Evolutionary conservation across 352 stramenopile species (phyloP), one percentile per base, ranked within the genome.

Genomic region (Phytopythium mirpurense): DNA sequence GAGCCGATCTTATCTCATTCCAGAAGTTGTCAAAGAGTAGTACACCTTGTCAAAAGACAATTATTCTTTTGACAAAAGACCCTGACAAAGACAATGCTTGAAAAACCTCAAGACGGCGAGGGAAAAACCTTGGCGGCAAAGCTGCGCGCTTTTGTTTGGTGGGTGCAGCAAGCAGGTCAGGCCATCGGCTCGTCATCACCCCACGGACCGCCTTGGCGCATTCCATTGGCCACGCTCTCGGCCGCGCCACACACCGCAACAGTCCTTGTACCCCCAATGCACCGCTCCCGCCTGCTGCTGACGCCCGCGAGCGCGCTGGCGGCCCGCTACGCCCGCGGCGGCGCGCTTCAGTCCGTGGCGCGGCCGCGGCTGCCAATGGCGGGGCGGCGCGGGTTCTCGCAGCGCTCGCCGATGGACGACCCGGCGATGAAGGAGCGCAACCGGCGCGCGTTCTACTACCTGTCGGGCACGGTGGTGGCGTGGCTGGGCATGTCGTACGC

Each of bases 401-500:
- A 74, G 59, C 72, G 60, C 23, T 34, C n/a, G 70, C 67, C 23
- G 65, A 84, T 47, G 63, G 83, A 48, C 43, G 69, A 27, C 67
- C 70, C 72, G 27, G 66, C 54, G 48, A 76, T 93, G 29, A 73
- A 93, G 34, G 90, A 96, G 62, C 77, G 84, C 55, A 98, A 98
- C 65, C 66, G 85, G 6, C 89, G 90, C 47, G 74, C 94, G 35
- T 74, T 97, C 51, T 88, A 98, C 50, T 99, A 99, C 79, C 76
- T 96, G 35, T 59, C 83, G 0, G 87, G 93, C n/a, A 83, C 98
- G 21, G 94, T 96, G 1, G 77, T 99, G 19, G 90, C 90, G 11
- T 96, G 90, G 45, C 56, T 99, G 2, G 97, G 96, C 14, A 74
- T 98, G 26, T 96, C 91, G 41, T 99, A 99, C 61, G 96, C 96